Evolutionary conservation across 1,284 basidiomycete species (phyloP).

Genomic region (Taiwanofungus camphoratus): DNA sequence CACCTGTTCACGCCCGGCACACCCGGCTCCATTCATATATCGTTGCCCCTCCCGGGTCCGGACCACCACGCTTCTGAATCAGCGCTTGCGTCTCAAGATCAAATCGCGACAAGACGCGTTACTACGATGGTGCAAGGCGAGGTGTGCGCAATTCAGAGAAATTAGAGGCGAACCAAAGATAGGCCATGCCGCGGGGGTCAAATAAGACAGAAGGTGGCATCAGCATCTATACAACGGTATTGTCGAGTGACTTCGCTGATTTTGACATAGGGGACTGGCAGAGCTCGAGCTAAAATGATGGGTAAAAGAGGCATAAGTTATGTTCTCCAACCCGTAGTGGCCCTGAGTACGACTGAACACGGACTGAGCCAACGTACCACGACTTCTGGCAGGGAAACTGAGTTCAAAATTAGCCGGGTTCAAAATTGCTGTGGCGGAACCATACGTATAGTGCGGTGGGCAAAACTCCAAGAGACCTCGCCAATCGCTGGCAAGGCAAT

Average conservation of each 20-base stretch:
- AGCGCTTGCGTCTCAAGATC: background rate
- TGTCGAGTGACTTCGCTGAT: too few relatives aligned
- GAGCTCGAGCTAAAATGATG: constrained; percentile 16
- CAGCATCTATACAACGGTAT: constrained; percentile 16
- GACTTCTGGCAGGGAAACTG: too few relatives aligned
- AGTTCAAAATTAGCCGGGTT: too few relatives aligned
- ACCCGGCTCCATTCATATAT: background rate
- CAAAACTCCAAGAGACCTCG: too few relatives aligned
- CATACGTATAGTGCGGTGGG: too few relatives aligned
- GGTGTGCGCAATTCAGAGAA: constrained; percentile 1
- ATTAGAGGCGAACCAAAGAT: constrained; percentile 1
- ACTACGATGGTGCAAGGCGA: constrained; percentile 5
- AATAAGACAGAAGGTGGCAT: constrained; percentile 12
- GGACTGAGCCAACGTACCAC: too few relatives aligned
- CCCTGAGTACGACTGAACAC: too few relatives aligned
- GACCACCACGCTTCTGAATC: background rate
- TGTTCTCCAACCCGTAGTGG: too few relatives aligned
- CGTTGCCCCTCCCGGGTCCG: background rate
- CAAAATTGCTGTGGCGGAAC: too few relatives aligned
- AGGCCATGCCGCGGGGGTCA: constrained; percentile 1
- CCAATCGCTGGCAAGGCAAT: too few relatives aligned
- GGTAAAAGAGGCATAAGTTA: too few relatives aligned
- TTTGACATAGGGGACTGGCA: too few relatives aligned
- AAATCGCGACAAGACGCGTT: background rate
- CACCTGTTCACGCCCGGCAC: background rate